Evolutionary conservation across 1,139 yeast species (phyloP).

Genomic region (Protomyces macrosporus): DNA sequence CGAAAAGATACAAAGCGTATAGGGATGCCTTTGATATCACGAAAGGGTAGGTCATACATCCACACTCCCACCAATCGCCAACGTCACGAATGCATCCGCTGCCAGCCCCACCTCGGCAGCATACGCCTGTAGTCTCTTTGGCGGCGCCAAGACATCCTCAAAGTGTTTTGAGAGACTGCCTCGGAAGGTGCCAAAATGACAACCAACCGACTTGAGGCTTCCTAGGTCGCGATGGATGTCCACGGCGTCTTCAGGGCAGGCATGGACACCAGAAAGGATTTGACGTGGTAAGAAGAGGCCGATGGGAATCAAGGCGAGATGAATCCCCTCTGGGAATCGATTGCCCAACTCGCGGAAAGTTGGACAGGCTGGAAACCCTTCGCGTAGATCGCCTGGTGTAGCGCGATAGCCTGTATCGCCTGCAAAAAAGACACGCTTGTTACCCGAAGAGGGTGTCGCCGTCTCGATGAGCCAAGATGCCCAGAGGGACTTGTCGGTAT

Average conservation of each 20-base stretch:
- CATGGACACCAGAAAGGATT: slow-evolving; percentile 84
- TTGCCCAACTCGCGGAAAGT: slow-evolving; percentile 56
- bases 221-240: slow-evolving; percentile 59
- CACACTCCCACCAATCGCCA: slow-evolving; percentile 22
- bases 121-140: slow-evolving; percentile 3
- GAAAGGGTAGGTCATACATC: neutral
- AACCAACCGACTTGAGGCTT: slow-evolving; percentile 67
- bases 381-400: slow-evolving; percentile 39
- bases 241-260: slow-evolving; percentile 71
- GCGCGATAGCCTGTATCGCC: slow-evolving; percentile 82
- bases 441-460: neutral
- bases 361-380: slow-evolving; percentile 29
- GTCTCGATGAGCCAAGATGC: slow-evolving; percentile 29
- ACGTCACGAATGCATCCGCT: slow-evolving; percentile 11
- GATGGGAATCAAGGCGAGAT: slow-evolving; percentile 74
- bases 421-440: slow-evolving; percentile 27
- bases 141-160: slow-evolving; percentile 78
- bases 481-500: slow-evolving; percentile 79
- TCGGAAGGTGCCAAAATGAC: slow-evolving; percentile 89
- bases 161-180: slow-evolving; percentile 58
- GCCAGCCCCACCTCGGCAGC: neutral
- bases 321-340: slow-evolving; percentile 49
- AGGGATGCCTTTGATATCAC: too few relatives aligned
- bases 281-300: slow-evolving; percentile 94
- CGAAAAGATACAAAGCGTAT: too few relatives aligned